A percentile compares a stretch with the other conserved stretches of the same genome.
Conservation (phyloP, 2,329 filamentous ascomycete species). For the Sporothrix variecibatus region DNA sequence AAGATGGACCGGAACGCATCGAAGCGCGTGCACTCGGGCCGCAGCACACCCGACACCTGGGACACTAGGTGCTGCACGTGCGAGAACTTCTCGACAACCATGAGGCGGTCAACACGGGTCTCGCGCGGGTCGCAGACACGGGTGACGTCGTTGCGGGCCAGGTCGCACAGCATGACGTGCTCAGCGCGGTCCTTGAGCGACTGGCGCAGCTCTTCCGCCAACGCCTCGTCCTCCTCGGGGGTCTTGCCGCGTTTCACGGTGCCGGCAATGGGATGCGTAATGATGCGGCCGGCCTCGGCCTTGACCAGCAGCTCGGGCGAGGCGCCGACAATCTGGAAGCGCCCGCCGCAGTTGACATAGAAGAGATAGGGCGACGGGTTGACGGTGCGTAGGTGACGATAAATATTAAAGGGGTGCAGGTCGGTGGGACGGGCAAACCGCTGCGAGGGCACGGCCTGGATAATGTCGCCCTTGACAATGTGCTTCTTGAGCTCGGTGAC, state of each 20-base stretch:
- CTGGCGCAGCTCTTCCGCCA: conserved; percentile 74
- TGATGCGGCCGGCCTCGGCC: conserved; percentile 75
- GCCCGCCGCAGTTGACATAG: conserved; percentile 84
- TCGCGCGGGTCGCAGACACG: conserved; percentile 88
- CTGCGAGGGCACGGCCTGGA: conserved; percentile 95
- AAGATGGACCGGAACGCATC: conserved; percentile 97
- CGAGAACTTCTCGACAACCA: conserved; percentile 92
- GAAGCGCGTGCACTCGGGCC: conserved; percentile 82
- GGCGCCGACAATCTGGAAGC: conserved; percentile 94
- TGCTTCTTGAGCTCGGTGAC: conserved; percentile 85
- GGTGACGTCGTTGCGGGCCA: conserved; percentile 95
- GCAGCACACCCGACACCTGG: conserved; percentile 88
- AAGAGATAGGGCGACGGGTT: conserved; percentile 98
- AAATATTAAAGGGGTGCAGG: conserved; percentile 97
- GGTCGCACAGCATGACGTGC: conserved; percentile 96
- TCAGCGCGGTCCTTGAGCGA: conserved; percentile 91
- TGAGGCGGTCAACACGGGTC: conserved; percentile 87
- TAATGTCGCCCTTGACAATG: conserved; percentile 90
- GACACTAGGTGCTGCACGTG: conserved; percentile 97
- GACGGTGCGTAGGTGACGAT: conserved; percentile 92
- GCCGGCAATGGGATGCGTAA: conserved; percentile 95
- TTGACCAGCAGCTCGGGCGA: conserved; percentile 95
- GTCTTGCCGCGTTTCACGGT: conserved; percentile 87
- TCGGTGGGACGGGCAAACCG: conserved; percentile 85
- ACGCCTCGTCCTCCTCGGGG: conserved; percentile 74